Conservation (phyloP, 345 rosid species). For the Ailanthus altissimus region DNA sequence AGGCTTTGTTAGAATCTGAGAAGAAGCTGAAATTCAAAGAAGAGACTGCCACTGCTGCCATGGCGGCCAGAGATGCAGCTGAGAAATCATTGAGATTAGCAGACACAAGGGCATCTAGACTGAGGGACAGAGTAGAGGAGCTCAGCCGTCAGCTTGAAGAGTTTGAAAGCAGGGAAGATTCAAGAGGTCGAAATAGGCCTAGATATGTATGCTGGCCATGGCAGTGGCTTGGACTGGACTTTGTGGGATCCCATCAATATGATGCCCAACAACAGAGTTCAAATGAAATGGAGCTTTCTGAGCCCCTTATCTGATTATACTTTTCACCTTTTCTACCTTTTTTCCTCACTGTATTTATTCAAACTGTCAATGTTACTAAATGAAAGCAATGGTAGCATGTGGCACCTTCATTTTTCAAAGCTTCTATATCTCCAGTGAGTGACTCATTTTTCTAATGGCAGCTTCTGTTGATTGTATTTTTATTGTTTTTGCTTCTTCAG, state of each 20-base stretch:
- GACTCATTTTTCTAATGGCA: neutral
- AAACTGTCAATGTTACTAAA: slow-evolving; percentile 18
- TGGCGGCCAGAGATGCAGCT: slow-evolving; percentile 99
- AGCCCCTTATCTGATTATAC: slow-evolving; percentile 70
- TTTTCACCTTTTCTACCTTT: neutral
- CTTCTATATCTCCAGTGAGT: neutral
- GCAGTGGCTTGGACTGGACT: slow-evolving; percentile 97
- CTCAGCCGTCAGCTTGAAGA: slow-evolving; percentile 82
- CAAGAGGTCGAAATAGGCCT: slow-evolving; percentile 45
- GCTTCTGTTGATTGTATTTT: slow-evolving; percentile 2
- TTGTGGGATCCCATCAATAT: slow-evolving; percentile 61
- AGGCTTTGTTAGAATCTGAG: slow-evolving; percentile 67
- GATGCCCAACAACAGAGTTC: slow-evolving; percentile 55
- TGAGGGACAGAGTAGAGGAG: slow-evolving; percentile 91
- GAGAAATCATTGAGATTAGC: slow-evolving; percentile 88
- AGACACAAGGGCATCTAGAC: slow-evolving; percentile 81
- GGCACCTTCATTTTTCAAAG: slow-evolving; percentile 23
- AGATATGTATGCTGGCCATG: slow-evolving; percentile 97
- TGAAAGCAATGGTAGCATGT: slow-evolving; percentile 21
- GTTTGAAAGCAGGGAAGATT: slow-evolving; percentile 68
- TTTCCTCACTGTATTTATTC: slow-evolving; percentile 21
- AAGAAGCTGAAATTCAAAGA: slow-evolving; percentile 93
- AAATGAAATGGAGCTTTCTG: slow-evolving; percentile 98
- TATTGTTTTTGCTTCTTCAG: neutral
- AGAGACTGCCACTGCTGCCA: slow-evolving; percentile 94